Evolutionary conservation across 2,329 filamentous ascomycete genomes (phyloP).

Genomic region (Bimuria novae-zelandiae): DNA sequence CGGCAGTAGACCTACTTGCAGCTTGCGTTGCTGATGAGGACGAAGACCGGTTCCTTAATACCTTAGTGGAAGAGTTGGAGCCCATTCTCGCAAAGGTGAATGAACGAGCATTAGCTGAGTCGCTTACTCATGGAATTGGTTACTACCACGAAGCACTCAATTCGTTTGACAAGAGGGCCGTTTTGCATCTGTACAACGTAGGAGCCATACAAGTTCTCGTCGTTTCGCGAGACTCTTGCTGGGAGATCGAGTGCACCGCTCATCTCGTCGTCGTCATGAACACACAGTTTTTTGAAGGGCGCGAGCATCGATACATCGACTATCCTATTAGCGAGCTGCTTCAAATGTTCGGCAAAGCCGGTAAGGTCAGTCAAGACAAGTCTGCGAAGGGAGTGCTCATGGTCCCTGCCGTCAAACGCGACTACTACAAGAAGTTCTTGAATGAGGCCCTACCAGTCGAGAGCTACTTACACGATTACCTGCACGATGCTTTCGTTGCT

Average conservation of each 20-base stretch:
- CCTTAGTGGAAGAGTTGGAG: constrained; percentile 77
- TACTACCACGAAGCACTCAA: constrained; percentile 97
- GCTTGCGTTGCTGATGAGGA: constrained; percentile 87
- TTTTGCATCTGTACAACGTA: constrained; percentile 86
- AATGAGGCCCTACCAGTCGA: constrained; percentile 95
- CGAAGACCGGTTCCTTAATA: constrained; percentile 90
- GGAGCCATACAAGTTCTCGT: constrained; percentile 87
- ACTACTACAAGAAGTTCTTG: constrained; percentile 99
- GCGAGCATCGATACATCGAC: constrained; percentile 95
- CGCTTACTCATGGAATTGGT: constrained; percentile 89
- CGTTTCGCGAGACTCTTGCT: constrained; percentile 87
- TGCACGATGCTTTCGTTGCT: constrained; percentile 95
- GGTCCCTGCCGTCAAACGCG: constrained; percentile 90
- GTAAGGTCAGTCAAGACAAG: constrained; percentile 77
- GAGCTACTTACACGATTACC: constrained; percentile 86
- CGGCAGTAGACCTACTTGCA: constrained; percentile 84
- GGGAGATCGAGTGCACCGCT: constrained; percentile 87
- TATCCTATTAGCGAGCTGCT: constrained; percentile 92
- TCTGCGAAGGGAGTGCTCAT: constrained; percentile 91
- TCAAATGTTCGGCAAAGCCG: constrained; percentile 97
- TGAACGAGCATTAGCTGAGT: constrained; percentile 85
- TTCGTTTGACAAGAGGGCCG: constrained; percentile 87
- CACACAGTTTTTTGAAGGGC: constrained; percentile 95
- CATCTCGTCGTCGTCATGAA: constrained; percentile 96
- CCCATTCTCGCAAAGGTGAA: constrained; percentile 83